Conservation (phyloP, 306 rosid genomes). For the Trifolium repens region DNA sequence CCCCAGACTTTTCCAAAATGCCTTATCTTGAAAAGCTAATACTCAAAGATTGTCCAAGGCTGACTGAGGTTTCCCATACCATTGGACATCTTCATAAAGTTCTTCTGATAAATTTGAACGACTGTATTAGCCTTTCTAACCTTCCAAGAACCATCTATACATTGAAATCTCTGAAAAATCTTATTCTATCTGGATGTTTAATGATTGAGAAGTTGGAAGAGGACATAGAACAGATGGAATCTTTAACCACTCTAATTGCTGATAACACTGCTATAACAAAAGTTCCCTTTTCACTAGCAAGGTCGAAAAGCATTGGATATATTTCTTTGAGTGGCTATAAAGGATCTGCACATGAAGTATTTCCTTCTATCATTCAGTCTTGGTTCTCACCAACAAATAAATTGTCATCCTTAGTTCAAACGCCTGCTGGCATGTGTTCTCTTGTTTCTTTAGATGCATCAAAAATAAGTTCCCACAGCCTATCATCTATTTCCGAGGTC, state of each 20-base stretch:
- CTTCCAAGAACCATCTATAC: conserved; percentile 48
- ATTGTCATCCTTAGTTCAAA: neutral
- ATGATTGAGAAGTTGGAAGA: conserved; percentile 43
- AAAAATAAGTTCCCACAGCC: neutral
- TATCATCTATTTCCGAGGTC: neutral
- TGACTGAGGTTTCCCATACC: conserved; percentile 14
- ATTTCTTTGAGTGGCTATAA: conserved; percentile 47
- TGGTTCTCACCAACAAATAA: conserved; percentile 29
- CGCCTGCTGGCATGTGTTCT: neutral
- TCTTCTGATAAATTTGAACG: conserved; percentile 40
- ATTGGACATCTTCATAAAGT: conserved; percentile 35
- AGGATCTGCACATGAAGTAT: conserved; percentile 35
- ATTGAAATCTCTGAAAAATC: conserved; percentile 37
- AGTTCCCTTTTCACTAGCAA: conserved; percentile 36
- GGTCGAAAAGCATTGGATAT: conserved; percentile 32
- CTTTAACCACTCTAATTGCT: conserved; percentile 31
- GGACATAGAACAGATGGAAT: conserved; percentile 38
- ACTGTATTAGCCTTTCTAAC: conserved; percentile 24
- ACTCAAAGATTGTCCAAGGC: conserved; percentile 41
- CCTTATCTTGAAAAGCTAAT: conserved; percentile 50
- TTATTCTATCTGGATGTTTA: conserved; percentile 44
- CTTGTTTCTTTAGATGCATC: conserved; percentile 1
- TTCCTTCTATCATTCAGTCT: conserved; percentile 42
- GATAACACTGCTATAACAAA: conserved; percentile 47
- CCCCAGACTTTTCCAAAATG: conserved; percentile 47